Percentiles rank a stretch among this genome's conserved stretches.
These are phyloP conservation scores for Begonia peltatifolia DNA, from an alignment of 306 rosid species.

Conservation along the genomic window DNA sequence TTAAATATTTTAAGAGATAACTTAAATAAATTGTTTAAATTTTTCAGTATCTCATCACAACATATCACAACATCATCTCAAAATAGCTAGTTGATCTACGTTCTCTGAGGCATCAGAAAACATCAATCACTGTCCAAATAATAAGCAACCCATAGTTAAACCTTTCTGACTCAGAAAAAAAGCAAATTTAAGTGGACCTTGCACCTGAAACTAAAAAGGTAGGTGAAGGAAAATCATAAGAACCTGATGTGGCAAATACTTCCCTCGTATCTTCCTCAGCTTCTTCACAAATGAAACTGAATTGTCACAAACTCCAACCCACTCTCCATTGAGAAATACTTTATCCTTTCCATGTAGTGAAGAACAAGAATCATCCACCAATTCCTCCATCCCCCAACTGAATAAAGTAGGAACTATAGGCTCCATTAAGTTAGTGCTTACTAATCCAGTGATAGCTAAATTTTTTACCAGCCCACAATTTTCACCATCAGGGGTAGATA, in stretches of 20 bases:
- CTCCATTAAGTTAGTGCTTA: slow-evolving; percentile 36
- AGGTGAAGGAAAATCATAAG: slow-evolving; percentile 1
- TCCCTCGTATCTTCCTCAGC: slow-evolving; percentile 50
- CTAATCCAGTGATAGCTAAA: slow-evolving; percentile 72
- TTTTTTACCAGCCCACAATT: slow-evolving; percentile 97
- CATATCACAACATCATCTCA: too few relatives aligned
- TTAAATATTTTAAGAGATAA: slow-evolving; percentile 4
- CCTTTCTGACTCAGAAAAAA: too few relatives aligned
- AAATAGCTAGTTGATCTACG: too few relatives aligned
- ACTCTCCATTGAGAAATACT: slow-evolving; percentile 74
- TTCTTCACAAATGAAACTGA: slow-evolving; percentile 42
- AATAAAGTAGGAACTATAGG: slow-evolving; percentile 29
- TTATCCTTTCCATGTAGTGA: slow-evolving; percentile 40
- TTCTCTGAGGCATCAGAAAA: too few relatives aligned
- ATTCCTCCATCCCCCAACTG: slow-evolving; percentile 61
- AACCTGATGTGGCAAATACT: slow-evolving; percentile 64
- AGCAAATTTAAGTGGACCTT: too few relatives aligned
- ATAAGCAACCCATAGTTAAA: too few relatives aligned
- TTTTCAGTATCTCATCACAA: too few relatives aligned
- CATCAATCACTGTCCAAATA: too few relatives aligned
- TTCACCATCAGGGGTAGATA: slow-evolving; percentile 97
- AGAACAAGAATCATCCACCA: slow-evolving; percentile 52
- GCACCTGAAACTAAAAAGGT: too few relatives aligned
- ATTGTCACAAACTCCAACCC: slow-evolving; percentile 78
- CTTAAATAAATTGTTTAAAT: too few relatives aligned